A percentile compares a stretch with the other conserved stretches of the same genome.
phyloP scores from a whole-genome alignment of 352 stramenopile species.

The Pythium phragmitis region DNA sequence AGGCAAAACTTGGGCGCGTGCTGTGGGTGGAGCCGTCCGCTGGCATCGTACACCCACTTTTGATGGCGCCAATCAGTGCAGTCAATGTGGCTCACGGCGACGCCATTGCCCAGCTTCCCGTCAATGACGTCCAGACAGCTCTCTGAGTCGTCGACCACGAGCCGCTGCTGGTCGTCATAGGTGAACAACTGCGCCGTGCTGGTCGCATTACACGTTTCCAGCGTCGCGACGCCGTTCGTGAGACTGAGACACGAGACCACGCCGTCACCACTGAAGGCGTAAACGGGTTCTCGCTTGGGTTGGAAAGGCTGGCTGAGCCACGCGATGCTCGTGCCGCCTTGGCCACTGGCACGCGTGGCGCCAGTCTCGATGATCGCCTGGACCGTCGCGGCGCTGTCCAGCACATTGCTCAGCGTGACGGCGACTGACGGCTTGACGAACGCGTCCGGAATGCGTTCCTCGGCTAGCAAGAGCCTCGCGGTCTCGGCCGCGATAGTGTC shows the following conservation, averaged over 20 bases:
- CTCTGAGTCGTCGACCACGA: slow-evolving; percentile 4
- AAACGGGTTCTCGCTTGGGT: slow-evolving; percentile 14
- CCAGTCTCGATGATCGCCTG: slow-evolving; percentile 15
- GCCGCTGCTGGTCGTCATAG: slow-evolving; percentile 13
- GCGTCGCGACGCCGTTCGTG: slow-evolving; percentile 5
- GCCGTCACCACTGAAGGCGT: not conserved
- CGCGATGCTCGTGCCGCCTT: slow-evolving; percentile 4
- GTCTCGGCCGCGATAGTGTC: not conserved
- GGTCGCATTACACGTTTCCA: slow-evolving; percentile 12
- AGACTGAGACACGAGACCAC: slow-evolving; percentile 14
- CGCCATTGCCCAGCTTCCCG: slow-evolving; percentile 4
- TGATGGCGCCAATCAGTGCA: slow-evolving; percentile 21
- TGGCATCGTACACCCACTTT: slow-evolving; percentile 16
- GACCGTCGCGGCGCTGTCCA: slow-evolving; percentile 5
- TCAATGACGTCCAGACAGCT: slow-evolving; percentile 20
- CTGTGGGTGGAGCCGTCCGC: slow-evolving; percentile 13
- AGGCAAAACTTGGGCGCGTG: slow-evolving; percentile 20
- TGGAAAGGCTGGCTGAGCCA: slow-evolving; percentile 20
- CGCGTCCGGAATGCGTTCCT: slow-evolving; percentile 13
- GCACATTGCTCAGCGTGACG: not conserved
- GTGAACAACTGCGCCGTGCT: slow-evolving; percentile 17
- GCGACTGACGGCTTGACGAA: slow-evolving; percentile 5
- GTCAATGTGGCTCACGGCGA: slow-evolving; percentile 11
- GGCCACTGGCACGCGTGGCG: not conserved
- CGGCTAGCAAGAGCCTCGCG: not conserved